Base-by-base conservation (phyloP, 352 stramenopile genomes). In the Phytopythium vexans region DNA sequence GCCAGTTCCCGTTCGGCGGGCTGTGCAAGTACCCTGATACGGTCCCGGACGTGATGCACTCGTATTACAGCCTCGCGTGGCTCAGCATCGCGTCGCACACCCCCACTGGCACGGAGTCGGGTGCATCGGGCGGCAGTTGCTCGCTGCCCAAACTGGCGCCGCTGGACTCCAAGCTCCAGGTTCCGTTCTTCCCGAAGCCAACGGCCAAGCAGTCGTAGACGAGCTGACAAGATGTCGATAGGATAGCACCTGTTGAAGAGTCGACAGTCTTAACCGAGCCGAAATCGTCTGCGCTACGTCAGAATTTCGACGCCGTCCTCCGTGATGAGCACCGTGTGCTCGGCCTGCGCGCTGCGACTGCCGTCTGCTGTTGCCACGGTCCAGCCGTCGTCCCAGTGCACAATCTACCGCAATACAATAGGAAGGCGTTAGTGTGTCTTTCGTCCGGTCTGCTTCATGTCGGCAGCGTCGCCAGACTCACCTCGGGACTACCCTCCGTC, bases 301-400 rank as follows among this genome's bases (percentile, higher is more conserved):
- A 99, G 66, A 31, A 98, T 89, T 52, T 98, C 93, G 3, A 97
- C 89, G 39, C 96, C 96, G 49, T 97, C 79, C 31, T 96, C 78
- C 4, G 95, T 99, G 51, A 99, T 91, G 10, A 99, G 70, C 12
- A 99, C 77, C n/a, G 96, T 99, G 75, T 99, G 96, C 64, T 99
- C 97, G 52, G 98, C 98, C 65, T 99, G 97, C 16, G 95, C 96
- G n/a, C 89, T 95, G 40, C 94, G 72, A 41, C 74, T 74, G 44
- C 94, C 96, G 67, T 99, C 96, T 1, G 75, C 75, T 14, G 96
- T 99, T 11, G 92, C 94, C 6, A 97, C 94, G 9, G 97, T 99
- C 97, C 97, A 99, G 44, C 88, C 77, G 70, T 99, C 97, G 52
- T 91, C 74, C 97, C 95, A 99, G 50, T 93, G 77, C 39, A 84